Evolutionary conservation across 768 basidiomycete genomes (phyloP).

Genomic region (Leccinum fibrillosum): DNA sequence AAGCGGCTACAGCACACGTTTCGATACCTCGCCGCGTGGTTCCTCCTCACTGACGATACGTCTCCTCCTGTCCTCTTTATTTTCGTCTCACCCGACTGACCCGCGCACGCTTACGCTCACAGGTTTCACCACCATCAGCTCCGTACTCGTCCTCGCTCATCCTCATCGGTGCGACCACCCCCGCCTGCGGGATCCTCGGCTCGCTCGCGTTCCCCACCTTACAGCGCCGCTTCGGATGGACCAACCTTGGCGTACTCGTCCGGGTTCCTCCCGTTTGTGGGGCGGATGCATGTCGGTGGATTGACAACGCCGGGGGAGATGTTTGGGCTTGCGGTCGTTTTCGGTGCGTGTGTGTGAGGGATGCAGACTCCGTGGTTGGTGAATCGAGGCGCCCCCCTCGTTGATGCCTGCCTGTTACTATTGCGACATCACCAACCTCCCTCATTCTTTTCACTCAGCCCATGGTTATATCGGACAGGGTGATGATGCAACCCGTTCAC

Average conservation of each 20-base stretch:
- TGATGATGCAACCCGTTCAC: too few relatives aligned
- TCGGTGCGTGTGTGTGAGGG: conserved; percentile 49
- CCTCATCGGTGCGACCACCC: conserved; percentile 76
- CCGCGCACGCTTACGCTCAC: background rate
- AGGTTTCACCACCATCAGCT: conserved; percentile 92
- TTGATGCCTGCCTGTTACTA: too few relatives aligned
- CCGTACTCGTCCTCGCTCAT: conserved; percentile 75
- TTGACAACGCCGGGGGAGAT: conserved; percentile 80
- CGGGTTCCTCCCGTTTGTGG: conserved; percentile 60
- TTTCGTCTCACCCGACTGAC: background rate
- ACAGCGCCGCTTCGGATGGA: conserved; percentile 61
- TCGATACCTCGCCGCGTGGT: conserved; percentile 89
- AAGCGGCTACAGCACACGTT: conserved; percentile 79
- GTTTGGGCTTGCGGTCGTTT: conserved; percentile 79
- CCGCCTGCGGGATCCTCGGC: conserved; percentile 74
- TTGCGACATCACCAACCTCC: too few relatives aligned
- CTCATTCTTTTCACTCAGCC: too few relatives aligned
- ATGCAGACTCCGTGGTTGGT: too few relatives aligned
- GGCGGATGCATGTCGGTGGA: conserved; percentile 56
- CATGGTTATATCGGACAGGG: too few relatives aligned
- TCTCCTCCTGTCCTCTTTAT: background rate
- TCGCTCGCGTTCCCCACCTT: conserved; percentile 78
- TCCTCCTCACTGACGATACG: conserved; percentile 86
- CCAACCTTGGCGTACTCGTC: conserved; percentile 65
- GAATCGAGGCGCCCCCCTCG: too few relatives aligned